Conservation (phyloP, 306 rosid species). For the Corylus americana region DNA sequence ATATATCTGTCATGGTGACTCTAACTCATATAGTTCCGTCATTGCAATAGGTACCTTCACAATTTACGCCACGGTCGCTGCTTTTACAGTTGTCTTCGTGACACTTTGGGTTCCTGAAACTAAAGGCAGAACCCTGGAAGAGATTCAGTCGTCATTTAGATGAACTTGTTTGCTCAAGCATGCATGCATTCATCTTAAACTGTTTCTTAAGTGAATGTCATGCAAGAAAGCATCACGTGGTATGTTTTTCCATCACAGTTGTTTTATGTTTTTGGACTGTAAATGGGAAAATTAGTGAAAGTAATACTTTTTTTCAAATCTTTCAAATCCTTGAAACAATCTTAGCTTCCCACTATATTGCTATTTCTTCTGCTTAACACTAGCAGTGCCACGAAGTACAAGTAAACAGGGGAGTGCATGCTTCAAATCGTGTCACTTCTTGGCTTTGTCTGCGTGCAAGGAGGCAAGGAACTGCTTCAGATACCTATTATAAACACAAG, state of each 20-base stretch:
- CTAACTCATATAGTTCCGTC: background rate
- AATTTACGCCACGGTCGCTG: conserved; percentile 54
- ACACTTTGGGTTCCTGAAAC: conserved; percentile 77
- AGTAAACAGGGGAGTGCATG: background rate
- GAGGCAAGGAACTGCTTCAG: conserved; percentile 50
- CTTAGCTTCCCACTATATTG: background rate
- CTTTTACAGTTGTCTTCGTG: conserved; percentile 53
- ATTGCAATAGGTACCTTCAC: conserved; percentile 60
- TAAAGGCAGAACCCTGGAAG: conserved; percentile 85
- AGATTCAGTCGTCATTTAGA: conserved; percentile 75
- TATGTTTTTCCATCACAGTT: background rate
- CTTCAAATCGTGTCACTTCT: background rate
- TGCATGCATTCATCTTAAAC: background rate
- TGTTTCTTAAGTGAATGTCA: background rate
- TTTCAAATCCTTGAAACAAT: background rate
- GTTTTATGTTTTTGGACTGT: background rate
- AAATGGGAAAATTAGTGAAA: background rate
- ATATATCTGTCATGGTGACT: background rate
- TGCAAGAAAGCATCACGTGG: background rate
- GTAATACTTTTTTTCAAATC: too few relatives aligned
- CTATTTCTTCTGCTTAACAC: background rate
- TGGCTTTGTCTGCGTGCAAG: conserved; percentile 15
- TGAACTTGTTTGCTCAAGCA: conserved; percentile 29
- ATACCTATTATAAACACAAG: conserved; percentile 50
- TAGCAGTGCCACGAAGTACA: background rate